These are phyloP conservation scores for Leishmania major DNA, from an alignment of 208 protist species.

Conservation along the genomic window DNA sequence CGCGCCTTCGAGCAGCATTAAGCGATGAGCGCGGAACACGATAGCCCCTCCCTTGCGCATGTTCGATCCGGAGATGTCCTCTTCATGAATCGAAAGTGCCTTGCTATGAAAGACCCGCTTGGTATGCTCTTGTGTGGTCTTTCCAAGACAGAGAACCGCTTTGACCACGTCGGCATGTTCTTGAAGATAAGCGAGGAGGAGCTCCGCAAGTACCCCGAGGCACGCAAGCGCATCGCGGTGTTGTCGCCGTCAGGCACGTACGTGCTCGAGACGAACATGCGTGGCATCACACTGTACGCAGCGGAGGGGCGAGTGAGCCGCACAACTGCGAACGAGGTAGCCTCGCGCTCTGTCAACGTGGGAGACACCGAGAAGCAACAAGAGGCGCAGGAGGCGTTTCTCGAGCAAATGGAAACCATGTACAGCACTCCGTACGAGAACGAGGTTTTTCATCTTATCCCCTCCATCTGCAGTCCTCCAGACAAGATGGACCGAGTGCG, in stretches of 20 bases:
- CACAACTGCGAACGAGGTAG: conserved; percentile 64
- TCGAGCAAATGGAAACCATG: conserved; percentile 43
- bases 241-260: conserved; percentile 76
- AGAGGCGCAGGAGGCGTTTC: conserved; percentile 25
- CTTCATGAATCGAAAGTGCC: conserved; percentile 84
- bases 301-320: conserved; percentile 62
- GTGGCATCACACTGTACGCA: conserved; percentile 67
- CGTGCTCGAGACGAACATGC: conserved; percentile 79
- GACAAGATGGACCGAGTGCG: conserved; percentile 87
- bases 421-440: conserved; percentile 60
- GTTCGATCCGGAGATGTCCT: conserved; percentile 71
- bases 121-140: conserved; percentile 67
- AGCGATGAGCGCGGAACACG: neutral
- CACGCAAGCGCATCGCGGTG: conserved; percentile 35
- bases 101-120: conserved; percentile 71
- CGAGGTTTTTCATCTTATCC: conserved; percentile 41
- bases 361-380: conserved; percentile 8
- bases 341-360: conserved; percentile 43
- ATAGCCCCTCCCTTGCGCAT: neutral
- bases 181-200: conserved; percentile 57
- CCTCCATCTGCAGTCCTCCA: conserved; percentile 68
- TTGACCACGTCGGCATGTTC: conserved; percentile 85
- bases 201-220: conserved; percentile 36
- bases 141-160: conserved; percentile 76
- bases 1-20: neutral